Evolutionary conservation across 164 flowering plant genomes (phyloP), one percentile per base, ranked within the genome.

Genomic region (Tinospora cordifolia): DNA sequence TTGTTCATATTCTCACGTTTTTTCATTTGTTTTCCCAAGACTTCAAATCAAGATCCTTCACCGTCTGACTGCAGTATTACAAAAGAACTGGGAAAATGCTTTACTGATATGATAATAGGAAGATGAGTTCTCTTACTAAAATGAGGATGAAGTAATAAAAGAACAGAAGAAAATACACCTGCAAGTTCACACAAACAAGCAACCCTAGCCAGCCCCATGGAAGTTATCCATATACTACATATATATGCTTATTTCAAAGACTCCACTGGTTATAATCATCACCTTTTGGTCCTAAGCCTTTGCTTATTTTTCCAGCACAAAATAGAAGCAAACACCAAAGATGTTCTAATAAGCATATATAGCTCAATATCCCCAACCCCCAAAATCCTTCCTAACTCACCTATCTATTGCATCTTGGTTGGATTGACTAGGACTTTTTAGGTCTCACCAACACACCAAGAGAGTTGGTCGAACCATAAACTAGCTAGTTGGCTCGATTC

Each of bases 401-500:
- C 60, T 54, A 54, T 54, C 21, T 54, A 19, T 17, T 54, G 19
- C 24, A 54, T n/a, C 60, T n/a, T 19, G 60, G 60, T 54, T 0
- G n/a, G 59, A 17, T 54, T 10, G 25, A 54, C 60, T n/a, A 17
- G 60, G 60, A 30, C 36, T 30, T 54, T 54, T 5, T 44, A 44
- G 47, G 60, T 54, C 22, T 21, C 24, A 54, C 60, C 60, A n/a
- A 54, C 47, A 54, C 24, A 54, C 21, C 24, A 10, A 54, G 60
- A 54, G 6, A n/a, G n/a, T 4, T 30, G n/a, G n/a, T 54, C 60
- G 1, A 54, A 54, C 8, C 60, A 21, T 54, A 19, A 65, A 54
- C 75, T 80, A 81, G 47, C 75, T 80, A 81, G 47, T 60, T 41
- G 39, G 72, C 68, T 36, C 77, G 82, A 70, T 25, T 65, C 4